These are phyloP conservation scores for Hyphopichia homilentoma DNA, from an alignment of 805 yeast species.

Conservation along the genomic window DNA sequence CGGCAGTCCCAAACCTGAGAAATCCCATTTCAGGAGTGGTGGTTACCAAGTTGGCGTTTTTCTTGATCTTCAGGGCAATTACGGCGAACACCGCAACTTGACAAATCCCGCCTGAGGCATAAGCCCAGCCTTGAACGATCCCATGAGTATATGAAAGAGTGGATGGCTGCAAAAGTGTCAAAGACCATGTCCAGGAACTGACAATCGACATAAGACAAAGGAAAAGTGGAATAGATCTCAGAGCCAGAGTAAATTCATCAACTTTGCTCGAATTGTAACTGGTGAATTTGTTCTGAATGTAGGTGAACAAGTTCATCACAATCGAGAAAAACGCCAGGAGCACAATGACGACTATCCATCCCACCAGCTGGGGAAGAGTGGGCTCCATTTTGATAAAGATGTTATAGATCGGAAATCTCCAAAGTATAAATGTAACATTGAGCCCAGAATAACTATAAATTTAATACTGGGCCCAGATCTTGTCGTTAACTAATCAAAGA, in stretches of 20 bases:
- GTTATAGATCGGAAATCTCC: no score
- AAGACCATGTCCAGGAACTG: conserved; percentile 26
- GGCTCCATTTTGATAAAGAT: conserved; percentile 13
- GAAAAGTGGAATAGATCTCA: conserved; percentile 14
- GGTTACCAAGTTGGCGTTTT: conserved; percentile 31
- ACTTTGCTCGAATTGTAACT: conserved; percentile 9
- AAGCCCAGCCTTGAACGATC: conserved; percentile 19
- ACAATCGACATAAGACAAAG: conserved; percentile 15
- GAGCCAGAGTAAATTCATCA: conserved; percentile 15
- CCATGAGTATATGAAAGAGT: conserved; percentile 19
- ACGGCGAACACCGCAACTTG: conserved; percentile 33
- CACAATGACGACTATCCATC: conserved; percentile 14
- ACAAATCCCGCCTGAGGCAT: conserved; percentile 18
- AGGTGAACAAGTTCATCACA: conserved; percentile 12
- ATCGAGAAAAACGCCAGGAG: conserved; percentile 15
- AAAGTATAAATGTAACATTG: no score
- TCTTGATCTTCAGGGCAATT: conserved; percentile 28
- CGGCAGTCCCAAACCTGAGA: conserved; percentile 19
- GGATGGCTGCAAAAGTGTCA: conserved; percentile 19
- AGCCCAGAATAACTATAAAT: no score
- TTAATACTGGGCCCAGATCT: no score
- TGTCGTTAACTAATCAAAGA: no score
- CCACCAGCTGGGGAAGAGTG: conserved; percentile 13
- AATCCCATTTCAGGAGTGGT: conserved; percentile 25
- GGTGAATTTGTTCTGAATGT: conserved; percentile 11